Evolutionary conservation across 1,284 basidiomycete species (phyloP), one percentile per base, ranked within the genome.

Genomic region (Neonothopanus nambi): DNA sequence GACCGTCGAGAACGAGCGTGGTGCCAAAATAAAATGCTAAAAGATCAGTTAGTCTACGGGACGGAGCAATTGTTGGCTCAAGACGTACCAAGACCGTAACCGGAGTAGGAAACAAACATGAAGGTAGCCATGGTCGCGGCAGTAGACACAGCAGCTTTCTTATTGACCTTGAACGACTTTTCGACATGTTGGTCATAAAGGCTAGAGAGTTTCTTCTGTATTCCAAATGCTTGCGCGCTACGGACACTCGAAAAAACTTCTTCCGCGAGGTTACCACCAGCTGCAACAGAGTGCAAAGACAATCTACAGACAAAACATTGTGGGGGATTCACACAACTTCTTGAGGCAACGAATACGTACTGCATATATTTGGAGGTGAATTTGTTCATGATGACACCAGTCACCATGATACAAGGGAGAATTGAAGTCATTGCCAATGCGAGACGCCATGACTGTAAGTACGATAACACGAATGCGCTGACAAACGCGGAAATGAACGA

Each of bases 201-300:
- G 2, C 66, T 61, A 6, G 84, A 67, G 26, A 98, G 78, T 17
- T 80, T 76, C 9, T 67, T 71, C 70, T 94, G 91, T 1, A 88
- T 89, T 46, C 93, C 93, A 63, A 99, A 99, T 0, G 96, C 95
- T 59, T 98, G 93, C 1, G 93, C 87, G 2, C 91, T 95, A 17
- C 94, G 87, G 38, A 96, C 72, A 18, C 90, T 91, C 1, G 91
- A 89, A 52, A 99, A 90, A 61, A 93, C 92, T 69, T 99, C 97
- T 71, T 99, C 97, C 0, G 96, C 95, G 13, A 98, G 70, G 2
- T 82, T 87, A 37, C 95, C 95, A 21, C 88, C 90, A 21, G 89
- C 84, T 2, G 93, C 92, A 33, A 96, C 82, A 53, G 87, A 75
- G 54, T 87, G 82, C 50, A 96, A 80, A 21, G 89, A 82, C 41